Evolutionary conservation across 2,329 filamentous ascomycete species (phyloP), one percentile per base, ranked within the genome.

Genomic region (Cucurbitaria berberidis): DNA sequence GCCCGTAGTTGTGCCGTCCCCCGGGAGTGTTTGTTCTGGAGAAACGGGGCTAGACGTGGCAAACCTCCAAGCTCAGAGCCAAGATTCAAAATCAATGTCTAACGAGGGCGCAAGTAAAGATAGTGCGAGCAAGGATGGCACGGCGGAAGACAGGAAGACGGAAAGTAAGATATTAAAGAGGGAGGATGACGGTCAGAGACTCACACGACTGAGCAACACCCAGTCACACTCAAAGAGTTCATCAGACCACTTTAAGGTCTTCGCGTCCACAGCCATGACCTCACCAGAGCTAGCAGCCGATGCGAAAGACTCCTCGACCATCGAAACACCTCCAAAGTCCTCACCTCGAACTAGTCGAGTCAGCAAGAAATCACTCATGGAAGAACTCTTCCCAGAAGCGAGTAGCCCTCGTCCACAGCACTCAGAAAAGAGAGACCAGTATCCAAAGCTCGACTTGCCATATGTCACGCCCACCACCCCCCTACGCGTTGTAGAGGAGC

Each of bases 321-420:
- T 24, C 16, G 22, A n/a, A 18, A 7, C 24, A 8, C 30, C 32
- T 13, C n/a, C 50, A n/a, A 51, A 50, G 45, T 35, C 47, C 38
- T 32, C 45, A 21, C 32, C 38, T 16, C 41, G 21, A 24, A 46
- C 32, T 2, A 45, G 42, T 10, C 59, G 51, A 41, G 21, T 49
- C 35, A 67, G 53, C 39, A 64, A 72, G 45, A 71, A 69, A 26
- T 76, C 78, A 4, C 69, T 81, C 43, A 66, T 80, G 5, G 76
- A 79, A 46, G 79, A 83, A 59, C 77, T 86, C 1, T 86, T 86
- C 59, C 84, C 84, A 5, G 81, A 83, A 59, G 78, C 62, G 21
- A 66, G 43, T 47, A 59, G 48, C 22, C 53, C 63, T 27, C 53
- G 55, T 15, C 63, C 63, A 29, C 57, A 56, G 8, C 47, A 54